These are phyloP conservation scores for Pseudocercospora pini-densiflorae DNA, from an alignment of 2,329 filamentous ascomycete genomes.

Conservation along the genomic window DNA sequence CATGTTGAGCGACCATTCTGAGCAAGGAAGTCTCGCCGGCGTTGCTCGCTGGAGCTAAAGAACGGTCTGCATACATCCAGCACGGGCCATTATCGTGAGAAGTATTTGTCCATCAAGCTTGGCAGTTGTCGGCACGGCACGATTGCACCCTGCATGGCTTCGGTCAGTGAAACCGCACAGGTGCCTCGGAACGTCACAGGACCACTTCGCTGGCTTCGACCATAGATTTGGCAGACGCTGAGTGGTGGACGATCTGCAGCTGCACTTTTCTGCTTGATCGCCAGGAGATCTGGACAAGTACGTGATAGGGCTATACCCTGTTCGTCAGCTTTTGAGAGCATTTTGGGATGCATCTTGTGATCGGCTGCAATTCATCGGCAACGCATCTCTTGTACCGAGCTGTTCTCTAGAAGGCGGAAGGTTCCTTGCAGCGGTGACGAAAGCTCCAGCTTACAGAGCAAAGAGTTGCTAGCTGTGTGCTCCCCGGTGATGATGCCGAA, in stretches of 20 bases:
- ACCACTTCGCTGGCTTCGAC: not conserved
- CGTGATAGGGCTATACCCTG: slow-evolving; percentile 9
- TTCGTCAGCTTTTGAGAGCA: not conserved
- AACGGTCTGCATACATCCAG: slow-evolving; percentile 1
- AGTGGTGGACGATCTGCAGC: not conserved
- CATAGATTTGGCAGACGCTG: not conserved
- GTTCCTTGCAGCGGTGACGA: not conserved
- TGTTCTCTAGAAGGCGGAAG: not conserved
- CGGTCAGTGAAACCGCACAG: slow-evolving; percentile 2
- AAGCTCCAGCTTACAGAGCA: not conserved
- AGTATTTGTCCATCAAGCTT: not conserved
- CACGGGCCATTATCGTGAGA: slow-evolving; percentile 1
- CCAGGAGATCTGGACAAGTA: slow-evolving; percentile 1
- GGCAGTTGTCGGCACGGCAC: not conserved
- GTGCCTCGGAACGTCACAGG: slow-evolving; percentile 8
- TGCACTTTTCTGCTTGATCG: not conserved
- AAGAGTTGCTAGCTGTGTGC: not conserved
- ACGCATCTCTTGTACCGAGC: not conserved
- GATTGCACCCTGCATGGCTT: not conserved
- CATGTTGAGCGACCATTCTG: slow-evolving; percentile 23
- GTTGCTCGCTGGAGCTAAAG: slow-evolving; percentile 18
- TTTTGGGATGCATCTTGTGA: not conserved
- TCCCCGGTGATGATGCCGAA: not conserved
- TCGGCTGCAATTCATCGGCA: not conserved
- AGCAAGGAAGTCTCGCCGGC: slow-evolving; percentile 12